phyloP scores from a whole-genome alignment of 2,329 filamentous ascomycete genomes.

The Nigrograna mackinnonii region DNA sequence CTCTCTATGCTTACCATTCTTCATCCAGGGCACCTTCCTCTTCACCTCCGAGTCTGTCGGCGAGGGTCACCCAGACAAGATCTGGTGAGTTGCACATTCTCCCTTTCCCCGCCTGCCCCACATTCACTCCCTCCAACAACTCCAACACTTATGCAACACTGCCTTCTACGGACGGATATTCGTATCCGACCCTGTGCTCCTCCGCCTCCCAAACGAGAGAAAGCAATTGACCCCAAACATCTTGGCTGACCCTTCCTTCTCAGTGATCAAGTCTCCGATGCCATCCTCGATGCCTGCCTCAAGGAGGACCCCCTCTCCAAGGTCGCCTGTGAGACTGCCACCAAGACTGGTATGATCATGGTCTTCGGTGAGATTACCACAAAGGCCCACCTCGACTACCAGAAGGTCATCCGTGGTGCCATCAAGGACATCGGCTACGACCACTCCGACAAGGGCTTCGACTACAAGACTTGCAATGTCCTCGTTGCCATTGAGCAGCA shows the following conservation, averaged over 20 bases:
- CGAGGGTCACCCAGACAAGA: conserved; percentile 84
- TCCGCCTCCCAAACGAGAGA: neutral
- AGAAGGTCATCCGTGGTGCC: conserved; percentile 90
- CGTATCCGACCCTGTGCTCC: conserved; percentile 1
- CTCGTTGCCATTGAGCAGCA: conserved; percentile 99
- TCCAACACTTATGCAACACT: neutral
- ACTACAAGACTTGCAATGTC: conserved; percentile 99
- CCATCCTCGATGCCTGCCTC: conserved; percentile 97
- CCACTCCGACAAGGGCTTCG: conserved; percentile 95
- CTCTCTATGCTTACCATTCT: conserved; percentile 16
- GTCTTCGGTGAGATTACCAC: conserved; percentile 84
- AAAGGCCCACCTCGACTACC: conserved; percentile 94
- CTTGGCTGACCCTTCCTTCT: neutral
- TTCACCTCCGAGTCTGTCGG: conserved; percentile 59
- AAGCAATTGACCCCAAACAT: neutral
- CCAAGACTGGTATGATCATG: conserved; percentile 99
- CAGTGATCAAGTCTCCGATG: conserved; percentile 95
- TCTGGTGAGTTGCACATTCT: conserved; percentile 59
- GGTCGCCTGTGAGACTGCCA: conserved; percentile 97
- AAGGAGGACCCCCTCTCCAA: conserved; percentile 95
- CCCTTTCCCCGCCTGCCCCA: conserved; percentile 2
- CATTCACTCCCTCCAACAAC: neutral
- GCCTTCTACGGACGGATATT: conserved; percentile 2
- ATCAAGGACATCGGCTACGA: conserved; percentile 99
- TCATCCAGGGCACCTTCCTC: conserved; percentile 45